Evolutionary conservation across 345 rosid genomes (phyloP).

Genomic region (Chamaenerion angustifolium): DNA sequence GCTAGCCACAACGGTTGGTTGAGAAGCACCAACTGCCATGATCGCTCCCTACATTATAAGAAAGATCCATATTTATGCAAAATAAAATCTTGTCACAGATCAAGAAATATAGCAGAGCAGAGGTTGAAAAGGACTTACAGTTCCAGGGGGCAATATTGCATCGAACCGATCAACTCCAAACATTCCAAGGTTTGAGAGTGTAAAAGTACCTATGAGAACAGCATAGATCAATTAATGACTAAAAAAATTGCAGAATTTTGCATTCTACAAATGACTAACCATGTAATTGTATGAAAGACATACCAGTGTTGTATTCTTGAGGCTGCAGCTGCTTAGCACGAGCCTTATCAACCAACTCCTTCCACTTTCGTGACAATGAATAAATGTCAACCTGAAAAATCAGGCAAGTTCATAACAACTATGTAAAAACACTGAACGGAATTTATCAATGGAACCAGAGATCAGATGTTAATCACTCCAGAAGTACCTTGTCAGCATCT

Average conservation of each 20-base stretch:
- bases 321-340: conserved; percentile 92
- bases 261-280: too few species aligned
- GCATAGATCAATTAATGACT: neutral
- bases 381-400: conserved; percentile 71
- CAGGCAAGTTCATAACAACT: too few species aligned
- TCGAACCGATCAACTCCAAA: conserved; percentile 94
- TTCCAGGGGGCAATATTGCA: conserved; percentile 95
- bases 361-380: conserved; percentile 92
- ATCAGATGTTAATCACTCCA: too few species aligned
- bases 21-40: conserved; percentile 96
- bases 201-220: conserved; percentile 55
- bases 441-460: too few species aligned
- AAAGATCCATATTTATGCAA: neutral
- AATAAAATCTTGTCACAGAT: conserved; percentile 1
- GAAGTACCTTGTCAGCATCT: conserved; percentile 81
- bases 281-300: neutral
- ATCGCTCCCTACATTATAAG: conserved; percentile 64
- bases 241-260: too few species aligned
- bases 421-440: too few species aligned
- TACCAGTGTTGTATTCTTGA: conserved; percentile 84
- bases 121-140: conserved; percentile 31
- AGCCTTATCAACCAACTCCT: conserved; percentile 91
- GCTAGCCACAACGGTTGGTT: conserved; percentile 65
- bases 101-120: neutral
- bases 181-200: conserved; percentile 97